A percentile compares a stretch with the other conserved stretches of the same genome.
Conservation (phyloP, 225 moss, liverwort and hornwort species). For the Sphagnum tenellum region DNA sequence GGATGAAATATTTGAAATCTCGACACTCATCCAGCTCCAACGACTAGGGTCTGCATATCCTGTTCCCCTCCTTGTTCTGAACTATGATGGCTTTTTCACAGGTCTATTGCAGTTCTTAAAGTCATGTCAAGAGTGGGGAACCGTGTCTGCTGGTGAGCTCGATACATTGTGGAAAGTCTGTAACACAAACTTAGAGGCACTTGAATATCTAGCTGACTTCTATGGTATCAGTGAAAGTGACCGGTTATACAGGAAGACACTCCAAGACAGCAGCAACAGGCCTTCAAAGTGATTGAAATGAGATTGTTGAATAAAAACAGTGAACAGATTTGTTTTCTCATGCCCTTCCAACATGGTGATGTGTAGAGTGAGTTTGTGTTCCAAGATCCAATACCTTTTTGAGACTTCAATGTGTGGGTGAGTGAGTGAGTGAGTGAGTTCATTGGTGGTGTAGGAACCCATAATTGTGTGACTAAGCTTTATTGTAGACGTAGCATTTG, state of each 20-base stretch:
- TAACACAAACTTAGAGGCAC: constrained; percentile 28
- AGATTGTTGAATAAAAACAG: too few relatives aligned
- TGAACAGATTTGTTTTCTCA: too few relatives aligned
- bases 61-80: constrained; percentile 32
- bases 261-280: neutral
- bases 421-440: too few relatives aligned
- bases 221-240: constrained; percentile 16
- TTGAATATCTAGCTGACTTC: constrained; percentile 29
- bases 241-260: neutral
- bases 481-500: too few relatives aligned
- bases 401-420: too few relatives aligned
- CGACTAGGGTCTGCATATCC: constrained; percentile 27
- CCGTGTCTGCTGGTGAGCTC: constrained; percentile 21
- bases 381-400: too few relatives aligned
- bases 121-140: constrained; percentile 21
- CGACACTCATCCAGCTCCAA: constrained; percentile 30
- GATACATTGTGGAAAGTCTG: constrained; percentile 21
- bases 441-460: too few relatives aligned
- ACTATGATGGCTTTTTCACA: constrained; percentile 34
- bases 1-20: constrained; percentile 32
- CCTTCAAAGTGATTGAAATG: too few relatives aligned
- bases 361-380: too few relatives aligned
- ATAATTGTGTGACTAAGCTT: too few relatives aligned
- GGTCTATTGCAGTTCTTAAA: constrained; percentile 21
- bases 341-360: too few relatives aligned